A percentile compares a stretch with the other conserved stretches of the same genome.
Conservation (phyloP, 306 rosid species). For the Ormosia semicastrata region DNA sequence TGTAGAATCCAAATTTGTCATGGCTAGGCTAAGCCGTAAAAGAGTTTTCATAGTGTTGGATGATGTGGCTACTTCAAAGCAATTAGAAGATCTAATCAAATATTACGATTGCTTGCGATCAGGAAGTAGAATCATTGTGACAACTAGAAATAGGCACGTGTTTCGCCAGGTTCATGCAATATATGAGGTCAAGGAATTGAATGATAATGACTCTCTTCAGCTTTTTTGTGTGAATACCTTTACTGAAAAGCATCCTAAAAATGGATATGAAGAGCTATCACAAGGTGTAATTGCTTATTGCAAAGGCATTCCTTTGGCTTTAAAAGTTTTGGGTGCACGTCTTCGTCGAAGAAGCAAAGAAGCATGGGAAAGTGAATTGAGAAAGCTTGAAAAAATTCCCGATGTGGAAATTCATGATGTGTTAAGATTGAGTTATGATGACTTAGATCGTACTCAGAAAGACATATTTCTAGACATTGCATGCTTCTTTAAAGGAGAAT, state of each 20-base stretch:
- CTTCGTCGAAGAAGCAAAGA: background rate
- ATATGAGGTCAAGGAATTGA: conserved; percentile 21
- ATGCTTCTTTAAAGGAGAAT: background rate
- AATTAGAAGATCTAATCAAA: background rate
- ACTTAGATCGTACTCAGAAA: background rate
- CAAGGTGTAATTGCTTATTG: background rate
- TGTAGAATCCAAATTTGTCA: background rate
- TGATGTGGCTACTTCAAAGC: conserved; percentile 6
- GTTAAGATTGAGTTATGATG: conserved; percentile 10
- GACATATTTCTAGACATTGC: conserved; percentile 25
- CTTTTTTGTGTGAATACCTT: conserved; percentile 36
- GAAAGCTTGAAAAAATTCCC: background rate
- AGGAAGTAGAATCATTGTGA: conserved; percentile 29
- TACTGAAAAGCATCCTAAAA: background rate
- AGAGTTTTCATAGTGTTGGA: conserved; percentile 29
- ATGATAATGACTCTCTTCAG: conserved; percentile 20
- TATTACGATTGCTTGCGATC: background rate
- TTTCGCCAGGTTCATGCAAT: background rate
- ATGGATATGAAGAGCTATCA: conserved; percentile 22
- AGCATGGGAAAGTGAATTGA: conserved; percentile 24
- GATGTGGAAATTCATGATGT: background rate
- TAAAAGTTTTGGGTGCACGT: conserved; percentile 22
- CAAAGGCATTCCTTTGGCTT: conserved; percentile 11
- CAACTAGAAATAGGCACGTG: conserved; percentile 24
- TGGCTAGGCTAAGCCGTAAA: background rate